Conservation (phyloP, 208 protist species). For the Trypanosoma rangeli region DNA sequence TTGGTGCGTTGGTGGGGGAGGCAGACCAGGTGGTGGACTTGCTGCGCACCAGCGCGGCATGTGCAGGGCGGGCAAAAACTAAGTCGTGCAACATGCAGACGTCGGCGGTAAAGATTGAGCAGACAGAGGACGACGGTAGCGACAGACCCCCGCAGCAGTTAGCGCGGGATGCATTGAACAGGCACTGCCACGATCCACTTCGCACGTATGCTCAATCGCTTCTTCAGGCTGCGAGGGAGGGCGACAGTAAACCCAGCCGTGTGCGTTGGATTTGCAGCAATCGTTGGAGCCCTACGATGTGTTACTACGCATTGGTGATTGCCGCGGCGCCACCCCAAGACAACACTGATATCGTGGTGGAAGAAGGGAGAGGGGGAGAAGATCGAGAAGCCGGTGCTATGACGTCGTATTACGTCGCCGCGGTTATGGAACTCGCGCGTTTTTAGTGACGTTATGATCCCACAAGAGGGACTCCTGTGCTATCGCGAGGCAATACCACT, state of each 20-base stretch:
- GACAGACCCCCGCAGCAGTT: not conserved
- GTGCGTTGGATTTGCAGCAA: slow-evolving; percentile 61
- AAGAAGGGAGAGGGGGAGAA: not conserved
- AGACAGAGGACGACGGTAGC: not conserved
- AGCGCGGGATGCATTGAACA: not conserved
- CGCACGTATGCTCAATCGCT: slow-evolving; percentile 5
- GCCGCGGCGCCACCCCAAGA: slow-evolving; percentile 49
- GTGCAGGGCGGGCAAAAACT: slow-evolving; percentile 1
- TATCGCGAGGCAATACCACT: not conserved
- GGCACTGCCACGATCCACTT: slow-evolving; percentile 1
- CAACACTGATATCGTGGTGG: not conserved
- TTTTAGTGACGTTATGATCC: not conserved
- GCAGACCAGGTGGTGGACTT: slow-evolving; percentile 71
- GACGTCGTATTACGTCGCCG: slow-evolving; percentile 30
- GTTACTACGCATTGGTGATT: slow-evolving; percentile 77
- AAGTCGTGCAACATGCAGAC: not conserved
- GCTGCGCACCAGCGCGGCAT: slow-evolving; percentile 30
- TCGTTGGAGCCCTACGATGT: slow-evolving; percentile 45
- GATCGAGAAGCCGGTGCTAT: not conserved
- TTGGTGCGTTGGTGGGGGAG: slow-evolving; percentile 68
- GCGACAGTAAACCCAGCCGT: not conserved
- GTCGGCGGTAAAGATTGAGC: not conserved
- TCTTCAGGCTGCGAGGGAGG: not conserved
- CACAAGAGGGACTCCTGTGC: not conserved
- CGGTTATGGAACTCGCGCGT: slow-evolving; percentile 32